Conservation (phyloP, 2,329 filamentous ascomycete genomes). For the Pseudophaeomoniella oleicola region DNA sequence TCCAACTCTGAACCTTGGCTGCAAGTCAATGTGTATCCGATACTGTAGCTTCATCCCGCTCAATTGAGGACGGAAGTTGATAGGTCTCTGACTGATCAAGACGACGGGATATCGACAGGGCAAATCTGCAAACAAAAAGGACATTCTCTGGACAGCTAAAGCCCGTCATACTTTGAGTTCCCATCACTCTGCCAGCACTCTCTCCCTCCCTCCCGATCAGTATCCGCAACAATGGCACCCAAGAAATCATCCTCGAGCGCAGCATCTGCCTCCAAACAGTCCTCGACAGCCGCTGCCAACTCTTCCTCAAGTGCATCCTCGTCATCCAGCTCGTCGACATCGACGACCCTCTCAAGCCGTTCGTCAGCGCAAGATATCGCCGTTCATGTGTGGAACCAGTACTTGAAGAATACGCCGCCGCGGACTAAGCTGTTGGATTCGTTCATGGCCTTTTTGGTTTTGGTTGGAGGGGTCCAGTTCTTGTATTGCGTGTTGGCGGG, state of each 20-base stretch:
- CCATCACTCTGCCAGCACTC: no score
- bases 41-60: no score
- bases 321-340: conserved; percentile 11
- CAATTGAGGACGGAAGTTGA: no score
- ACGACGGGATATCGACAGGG: no score
- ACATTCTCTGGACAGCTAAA: no score
- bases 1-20: no score
- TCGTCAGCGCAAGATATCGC: conserved; percentile 42
- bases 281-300: conserved; percentile 11
- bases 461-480: conserved; percentile 83
- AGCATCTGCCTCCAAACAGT: conserved; percentile 9
- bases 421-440: conserved; percentile 81
- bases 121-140: no score
- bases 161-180: no score
- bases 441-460: conserved; percentile 77
- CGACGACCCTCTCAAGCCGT: conserved; percentile 21
- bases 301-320: conserved; percentile 13
- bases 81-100: no score
- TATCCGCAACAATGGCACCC: background rate
- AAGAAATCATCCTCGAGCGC: conserved; percentile 2
- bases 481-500: conserved; percentile 80
- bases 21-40: no score
- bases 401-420: conserved; percentile 69
- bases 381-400: conserved; percentile 59
- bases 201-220: no score